Evolutionary conservation across 1,284 basidiomycete genomes (phyloP).

Genomic region (Laetiporus sulphureus): DNA sequence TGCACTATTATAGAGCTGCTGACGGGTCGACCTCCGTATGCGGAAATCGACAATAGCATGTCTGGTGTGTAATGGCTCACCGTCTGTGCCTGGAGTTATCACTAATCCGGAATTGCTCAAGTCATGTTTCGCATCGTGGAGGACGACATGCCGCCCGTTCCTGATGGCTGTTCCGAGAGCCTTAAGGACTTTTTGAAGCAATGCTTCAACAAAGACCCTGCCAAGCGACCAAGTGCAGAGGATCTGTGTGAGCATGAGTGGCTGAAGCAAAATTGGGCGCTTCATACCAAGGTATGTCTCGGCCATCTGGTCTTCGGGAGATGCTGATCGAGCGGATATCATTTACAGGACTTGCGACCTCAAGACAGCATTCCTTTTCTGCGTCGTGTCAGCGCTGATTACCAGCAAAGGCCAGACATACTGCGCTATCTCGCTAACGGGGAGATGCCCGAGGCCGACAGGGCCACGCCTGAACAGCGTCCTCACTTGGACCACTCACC

Average conservation of each 20-base stretch:
- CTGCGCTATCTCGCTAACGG: constrained; percentile 45
- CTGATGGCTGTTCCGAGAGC: constrained; percentile 67
- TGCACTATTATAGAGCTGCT: constrained; percentile 93
- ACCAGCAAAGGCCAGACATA: constrained; percentile 51
- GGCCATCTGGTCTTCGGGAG: too few species aligned
- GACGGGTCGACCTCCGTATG: constrained; percentile 88
- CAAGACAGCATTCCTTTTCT: constrained; percentile 95
- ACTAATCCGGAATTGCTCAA: constrained; percentile 20
- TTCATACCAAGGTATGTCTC: constrained; percentile 58
- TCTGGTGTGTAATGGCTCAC: too few species aligned
- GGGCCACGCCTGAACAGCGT: constrained; percentile 32
- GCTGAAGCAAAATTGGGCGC: constrained; percentile 76
- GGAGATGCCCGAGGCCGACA: constrained; percentile 41
- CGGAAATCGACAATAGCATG: constrained; percentile 81
- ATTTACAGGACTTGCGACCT: constrained; percentile 70
- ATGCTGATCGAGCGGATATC: too few species aligned
- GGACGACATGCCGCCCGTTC: constrained; percentile 82
- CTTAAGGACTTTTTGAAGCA: constrained; percentile 73
- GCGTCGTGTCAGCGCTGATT: constrained; percentile 80
- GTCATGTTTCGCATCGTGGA: constrained; percentile 97
- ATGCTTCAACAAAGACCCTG: constrained; percentile 89
- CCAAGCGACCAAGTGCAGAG: constrained; percentile 74
- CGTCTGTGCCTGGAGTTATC: constrained; percentile 26
- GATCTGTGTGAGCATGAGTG: constrained; percentile 85
- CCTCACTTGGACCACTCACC: constrained; percentile 16